Base-by-base conservation (phyloP, 768 basidiomycete genomes). In the Mycena alexandri region DNA sequence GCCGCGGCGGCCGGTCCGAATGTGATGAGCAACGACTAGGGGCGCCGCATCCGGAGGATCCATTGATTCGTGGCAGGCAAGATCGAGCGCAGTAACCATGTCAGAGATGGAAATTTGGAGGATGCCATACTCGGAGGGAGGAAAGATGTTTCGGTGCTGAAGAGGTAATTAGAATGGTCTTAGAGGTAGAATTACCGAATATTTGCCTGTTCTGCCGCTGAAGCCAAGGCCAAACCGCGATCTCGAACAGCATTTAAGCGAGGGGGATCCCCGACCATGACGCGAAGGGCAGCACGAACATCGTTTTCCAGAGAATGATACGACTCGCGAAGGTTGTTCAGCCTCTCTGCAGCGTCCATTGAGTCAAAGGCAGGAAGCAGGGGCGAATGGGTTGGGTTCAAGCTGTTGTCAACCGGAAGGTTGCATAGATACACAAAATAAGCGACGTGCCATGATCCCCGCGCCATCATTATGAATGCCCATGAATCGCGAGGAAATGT, bases 191-290 rank as follows among this genome's bases (percentile, higher is more conserved):
- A 44, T 43, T n/a, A 41, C 14, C 41, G 43, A n/a, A n/a, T n/a
- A n/a, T n/a, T n/a, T n/a, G n/a, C 56, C 24, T 57, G 56, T n/a
- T 57, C 56, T 8, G 56, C 56, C 2, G 56, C 56, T 3, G 56
- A 41, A 22, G 56, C 56, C 22, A 57, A 19, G 2, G 56, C 38
- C 17, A 57, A 36, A 16, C 41, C 56, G 22, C 24, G 56, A n/a
- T 57, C 56, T 43, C 56, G 22, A 3, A 57, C 41, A 16, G 56
- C 56, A 33, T 57, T 57, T n/a, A 57, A n/a, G 25, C 25, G 56
- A 16, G 56, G 56, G 2, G 21, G 25, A 44, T 57, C 56, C 2
- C 56, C 56, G n/a, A 57, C 8, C 56, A 57, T 57, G 17, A n/a
- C 22, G 3, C 42, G 56, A 19, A 57, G 42, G 7, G 56, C 53